Conservation (phyloP, 2,329 filamentous ascomycete genomes). For the Coniella lustricola region DNA sequence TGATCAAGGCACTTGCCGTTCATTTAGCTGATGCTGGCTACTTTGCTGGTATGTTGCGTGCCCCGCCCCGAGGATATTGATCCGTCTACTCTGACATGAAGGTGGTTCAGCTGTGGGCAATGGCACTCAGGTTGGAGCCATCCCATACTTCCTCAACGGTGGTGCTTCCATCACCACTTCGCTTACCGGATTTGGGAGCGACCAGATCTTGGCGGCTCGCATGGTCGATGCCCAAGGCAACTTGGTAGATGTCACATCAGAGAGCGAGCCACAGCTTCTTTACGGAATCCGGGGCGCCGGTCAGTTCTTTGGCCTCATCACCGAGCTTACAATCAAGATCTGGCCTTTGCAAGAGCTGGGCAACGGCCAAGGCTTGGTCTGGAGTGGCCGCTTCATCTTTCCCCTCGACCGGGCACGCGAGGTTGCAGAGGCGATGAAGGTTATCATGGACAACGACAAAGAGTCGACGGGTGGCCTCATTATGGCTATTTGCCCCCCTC, state of each 20-base stretch:
- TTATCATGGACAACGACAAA: constrained; percentile 14
- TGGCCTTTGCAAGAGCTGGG: constrained; percentile 20
- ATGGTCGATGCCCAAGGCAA: constrained; percentile 25
- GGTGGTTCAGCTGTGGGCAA: constrained; percentile 22
- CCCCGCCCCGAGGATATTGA: no score
- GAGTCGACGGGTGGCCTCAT: constrained; percentile 20
- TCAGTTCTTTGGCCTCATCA: constrained; percentile 29
- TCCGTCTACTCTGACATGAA: no score
- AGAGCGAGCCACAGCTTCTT: constrained; percentile 23
- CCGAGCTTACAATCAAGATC: constrained; percentile 22
- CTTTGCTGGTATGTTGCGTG: constrained; percentile 18
- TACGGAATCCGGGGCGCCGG: constrained; percentile 28
- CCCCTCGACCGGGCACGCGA: constrained; percentile 21
- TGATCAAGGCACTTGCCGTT: constrained; percentile 9
- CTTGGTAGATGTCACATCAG: constrained; percentile 20
- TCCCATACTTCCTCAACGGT: constrained; percentile 20
- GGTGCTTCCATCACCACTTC: constrained; percentile 14
- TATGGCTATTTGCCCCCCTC: constrained; percentile 21
- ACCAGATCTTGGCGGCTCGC: constrained; percentile 22
- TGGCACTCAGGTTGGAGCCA: constrained; percentile 25
- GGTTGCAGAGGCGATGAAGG: constrained; percentile 21
- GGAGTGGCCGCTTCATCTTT: constrained; percentile 25
- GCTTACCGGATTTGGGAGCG: constrained; percentile 20
- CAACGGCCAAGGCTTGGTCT: constrained; percentile 19
- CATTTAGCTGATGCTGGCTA: constrained; percentile 8